Percentiles rank a stretch among this genome's conserved stretches.
phyloP scores from a whole-genome alignment of 805 yeast genomes.

The Tetrapisispora taiwanensis region DNA sequence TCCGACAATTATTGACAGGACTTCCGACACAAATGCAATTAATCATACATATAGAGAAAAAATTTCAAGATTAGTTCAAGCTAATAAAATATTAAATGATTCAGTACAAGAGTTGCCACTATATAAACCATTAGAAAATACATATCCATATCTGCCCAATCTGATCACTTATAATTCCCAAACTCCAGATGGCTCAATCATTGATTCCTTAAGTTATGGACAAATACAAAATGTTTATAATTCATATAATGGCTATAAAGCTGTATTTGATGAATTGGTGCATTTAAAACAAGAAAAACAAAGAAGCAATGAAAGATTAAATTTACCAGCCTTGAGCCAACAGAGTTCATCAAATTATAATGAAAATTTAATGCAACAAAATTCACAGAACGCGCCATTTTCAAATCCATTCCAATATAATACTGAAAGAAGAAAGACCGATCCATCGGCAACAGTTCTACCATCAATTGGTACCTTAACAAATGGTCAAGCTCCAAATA shows the following conservation, averaged over 20 bases:
- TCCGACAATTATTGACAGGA: not conserved
- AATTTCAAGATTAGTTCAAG: constrained; percentile 1
- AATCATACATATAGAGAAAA: constrained; percentile 1
- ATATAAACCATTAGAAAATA: not conserved
- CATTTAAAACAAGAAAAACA: not conserved
- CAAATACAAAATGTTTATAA: not conserved
- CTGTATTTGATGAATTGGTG: not conserved
- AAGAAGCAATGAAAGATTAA: not conserved
- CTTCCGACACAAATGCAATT: not conserved
- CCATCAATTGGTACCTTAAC: constrained; percentile 3
- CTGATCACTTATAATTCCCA: not conserved
- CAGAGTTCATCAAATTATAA: not conserved
- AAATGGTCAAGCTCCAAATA: not conserved
- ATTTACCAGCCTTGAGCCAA: not conserved
- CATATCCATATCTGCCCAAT: constrained; percentile 1
- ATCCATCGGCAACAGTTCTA: not conserved
- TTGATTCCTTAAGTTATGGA: not conserved
- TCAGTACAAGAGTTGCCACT: not conserved
- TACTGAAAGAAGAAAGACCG: not conserved
- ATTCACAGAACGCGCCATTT: not conserved
- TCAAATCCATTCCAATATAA: not conserved
- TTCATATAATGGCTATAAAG: not conserved
- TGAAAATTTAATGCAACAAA: not conserved
- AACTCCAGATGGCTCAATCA: not conserved
- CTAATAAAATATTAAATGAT: not conserved